These are phyloP conservation scores for Backusella australiensis DNA, from an alignment of 192 early-diverging fungal species.

Conservation along the genomic window DNA sequence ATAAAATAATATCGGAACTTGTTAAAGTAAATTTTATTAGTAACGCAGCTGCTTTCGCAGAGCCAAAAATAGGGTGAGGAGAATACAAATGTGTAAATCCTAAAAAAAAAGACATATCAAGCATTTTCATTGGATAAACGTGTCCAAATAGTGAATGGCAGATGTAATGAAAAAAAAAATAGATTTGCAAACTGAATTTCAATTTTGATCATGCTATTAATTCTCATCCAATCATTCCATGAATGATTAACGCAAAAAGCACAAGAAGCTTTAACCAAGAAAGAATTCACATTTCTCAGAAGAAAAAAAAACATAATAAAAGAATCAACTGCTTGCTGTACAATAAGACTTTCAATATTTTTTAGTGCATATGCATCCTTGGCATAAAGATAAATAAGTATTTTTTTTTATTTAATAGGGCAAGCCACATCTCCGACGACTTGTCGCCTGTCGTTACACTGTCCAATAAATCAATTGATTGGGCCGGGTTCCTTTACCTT, in stretches of 20 bases:
- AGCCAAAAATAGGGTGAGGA: neutral
- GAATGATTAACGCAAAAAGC: neutral
- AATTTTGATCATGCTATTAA: neutral
- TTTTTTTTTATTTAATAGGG: neutral
- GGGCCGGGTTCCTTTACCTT: neutral
- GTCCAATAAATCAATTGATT: neutral
- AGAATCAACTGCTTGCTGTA: neutral
- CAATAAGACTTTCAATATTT: neutral
- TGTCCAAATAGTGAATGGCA: neutral
- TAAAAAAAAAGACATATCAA: neutral
- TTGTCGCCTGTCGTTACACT: neutral
- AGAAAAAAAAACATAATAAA: neutral
- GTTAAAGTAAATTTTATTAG: neutral
- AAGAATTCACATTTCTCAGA: neutral
- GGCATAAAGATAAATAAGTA: neutral
- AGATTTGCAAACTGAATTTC: neutral
- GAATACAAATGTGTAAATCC: neutral
- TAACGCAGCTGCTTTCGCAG: conserved; percentile 1
- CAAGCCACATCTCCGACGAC: neutral
- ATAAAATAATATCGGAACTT: neutral
- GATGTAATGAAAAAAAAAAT: neutral
- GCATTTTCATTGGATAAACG: neutral
- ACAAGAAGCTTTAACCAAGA: neutral
- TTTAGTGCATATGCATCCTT: neutral
- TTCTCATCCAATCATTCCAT: neutral